Base-by-base conservation (phyloP, 495 filamentous ascomycete genomes). In the Penicillium turbatum region DNA sequence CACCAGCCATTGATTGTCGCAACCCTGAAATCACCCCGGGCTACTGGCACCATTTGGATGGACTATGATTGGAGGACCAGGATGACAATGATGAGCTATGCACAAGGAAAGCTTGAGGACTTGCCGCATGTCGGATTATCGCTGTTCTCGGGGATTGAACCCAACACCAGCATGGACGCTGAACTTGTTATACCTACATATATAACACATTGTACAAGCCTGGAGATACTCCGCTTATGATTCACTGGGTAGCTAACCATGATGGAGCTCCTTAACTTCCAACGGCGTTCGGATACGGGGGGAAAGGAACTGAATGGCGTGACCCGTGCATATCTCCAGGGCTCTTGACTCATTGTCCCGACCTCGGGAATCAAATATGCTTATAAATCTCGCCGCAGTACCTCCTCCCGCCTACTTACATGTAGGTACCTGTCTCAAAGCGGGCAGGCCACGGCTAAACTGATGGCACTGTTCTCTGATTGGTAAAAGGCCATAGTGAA, bases 1-100 rank as follows among this genome's bases (percentile, higher is more conserved):
- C 48, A 95, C 90, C 68, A 95, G 85, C 91, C 55, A 85, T 97
- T 71, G 38, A 92, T 97, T 76, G 91, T 90, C 72, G 92, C 44
- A 29, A 24, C 16, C n/a, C n/a, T n/a, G n/a, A n/a, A n/a, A n/a
- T n/a, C n/a, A n/a, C n/a, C n/a, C 21, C 4, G 21, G 10, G 4
- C 13, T 13, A 30, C 43, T 45, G 61, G 51, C 27, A 57, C 42
- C 52, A 49, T 61, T 48, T 59, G 56, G 56, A 32, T 55, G 37
- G 48, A 30, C 32, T 16, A 27, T 48, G 30, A 24, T 29, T 43
- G 30, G 48, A 36, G 15, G 36, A 13, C 30, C 21, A 39, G 30
- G 41, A 52, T 36, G 40, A 24, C 7, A 29, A 30, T 44, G 42
- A 39, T 43, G 31, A 43, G 36, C 51, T 16, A 39, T 27, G 38